These are phyloP conservation scores for Taxawa tesnikishii DNA, from an alignment of 2,329 filamentous ascomycete genomes.

Conservation along the genomic window DNA sequence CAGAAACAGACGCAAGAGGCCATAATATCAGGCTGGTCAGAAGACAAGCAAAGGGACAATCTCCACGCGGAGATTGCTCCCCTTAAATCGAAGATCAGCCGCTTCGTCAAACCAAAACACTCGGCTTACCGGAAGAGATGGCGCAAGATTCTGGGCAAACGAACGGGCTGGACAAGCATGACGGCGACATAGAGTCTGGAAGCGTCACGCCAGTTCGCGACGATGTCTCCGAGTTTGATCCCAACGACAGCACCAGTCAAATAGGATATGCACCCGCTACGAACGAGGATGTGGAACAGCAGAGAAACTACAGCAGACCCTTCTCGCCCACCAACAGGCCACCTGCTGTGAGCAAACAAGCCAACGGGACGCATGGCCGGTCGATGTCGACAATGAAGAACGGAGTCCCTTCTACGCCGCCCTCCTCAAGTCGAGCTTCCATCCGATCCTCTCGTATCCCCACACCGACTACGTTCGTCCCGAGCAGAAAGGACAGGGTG, in stretches of 20 bases:
- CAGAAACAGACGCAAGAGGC: too few relatives aligned
- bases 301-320: background rate
- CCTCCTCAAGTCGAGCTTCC: slow-evolving; percentile 5
- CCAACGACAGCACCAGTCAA: slow-evolving; percentile 9
- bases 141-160: too few relatives aligned
- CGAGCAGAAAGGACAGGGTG: slow-evolving; percentile 18
- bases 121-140: too few relatives aligned
- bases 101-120: too few relatives aligned
- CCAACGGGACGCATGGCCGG: background rate
- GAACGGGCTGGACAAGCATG: too few relatives aligned
- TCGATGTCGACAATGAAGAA: slow-evolving; percentile 1
- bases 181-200: too few relatives aligned
- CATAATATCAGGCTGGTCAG: too few relatives aligned
- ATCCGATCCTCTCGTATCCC: slow-evolving; percentile 6
- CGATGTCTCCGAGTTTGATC: slow-evolving; percentile 7
- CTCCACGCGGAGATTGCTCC: too few relatives aligned
- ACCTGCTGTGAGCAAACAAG: slow-evolving; percentile 2
- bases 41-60: too few relatives aligned
- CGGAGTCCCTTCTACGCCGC: slow-evolving; percentile 6
- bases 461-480: slow-evolving; percentile 8
- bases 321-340: background rate
- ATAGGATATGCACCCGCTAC: slow-evolving; percentile 5
- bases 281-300: slow-evolving; percentile 1
- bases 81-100: too few relatives aligned
- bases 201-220: too few relatives aligned